phyloP scores from a whole-genome alignment of 768 basidiomycete genomes.

The Exsudoporus frostii region DNA sequence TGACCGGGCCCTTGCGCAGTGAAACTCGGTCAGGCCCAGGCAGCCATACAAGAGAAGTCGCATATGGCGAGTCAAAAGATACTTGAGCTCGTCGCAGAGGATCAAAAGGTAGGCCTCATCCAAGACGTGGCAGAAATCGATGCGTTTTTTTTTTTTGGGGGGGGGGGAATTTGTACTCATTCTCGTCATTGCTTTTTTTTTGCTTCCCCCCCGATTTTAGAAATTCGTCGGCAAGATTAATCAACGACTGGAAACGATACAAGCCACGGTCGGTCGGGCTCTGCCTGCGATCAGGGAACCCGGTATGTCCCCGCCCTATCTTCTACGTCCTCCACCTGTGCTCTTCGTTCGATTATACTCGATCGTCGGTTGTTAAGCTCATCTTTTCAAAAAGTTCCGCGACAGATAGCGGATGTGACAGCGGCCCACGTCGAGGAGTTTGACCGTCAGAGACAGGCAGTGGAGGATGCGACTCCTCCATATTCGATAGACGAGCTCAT shows the following conservation, averaged over 20 bases:
- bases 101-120: constrained; percentile 6
- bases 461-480: constrained; percentile 2
- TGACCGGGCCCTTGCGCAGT: neutral
- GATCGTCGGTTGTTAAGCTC: neutral
- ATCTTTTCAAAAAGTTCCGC: constrained; percentile 5
- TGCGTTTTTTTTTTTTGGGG: neutral
- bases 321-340: neutral
- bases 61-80: constrained; percentile 12
- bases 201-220: neutral
- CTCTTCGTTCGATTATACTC: neutral
- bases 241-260: constrained; percentile 13
- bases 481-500: constrained; percentile 15
- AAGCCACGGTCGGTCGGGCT: constrained; percentile 7
- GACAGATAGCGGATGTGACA: constrained; percentile 9
- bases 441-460: neutral
- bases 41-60: constrained; percentile 16
- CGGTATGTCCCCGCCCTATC: neutral
- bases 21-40: constrained; percentile 13
- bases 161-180: too few relatives aligned
- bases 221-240: constrained; percentile 12
- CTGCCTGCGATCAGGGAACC: constrained; percentile 14
- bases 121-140: neutral
- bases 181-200: too few relatives aligned
- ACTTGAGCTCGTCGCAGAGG: constrained; percentile 13
- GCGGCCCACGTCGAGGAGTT: constrained; percentile 13